Evolutionary conservation across 805 yeast genomes (phyloP), one percentile per base, ranked within the genome.

Genomic region (Wickerhamomyces mucosus): DNA sequence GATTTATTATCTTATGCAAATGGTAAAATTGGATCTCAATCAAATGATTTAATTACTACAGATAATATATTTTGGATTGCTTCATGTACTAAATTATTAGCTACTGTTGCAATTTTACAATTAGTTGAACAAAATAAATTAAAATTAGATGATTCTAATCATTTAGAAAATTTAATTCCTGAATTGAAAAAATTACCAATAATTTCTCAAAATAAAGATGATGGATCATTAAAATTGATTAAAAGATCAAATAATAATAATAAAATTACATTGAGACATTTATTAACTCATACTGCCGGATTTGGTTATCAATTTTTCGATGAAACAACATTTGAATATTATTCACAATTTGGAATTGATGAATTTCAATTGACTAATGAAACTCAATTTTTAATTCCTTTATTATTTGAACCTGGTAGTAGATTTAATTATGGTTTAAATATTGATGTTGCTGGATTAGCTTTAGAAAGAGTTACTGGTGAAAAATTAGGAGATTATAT

Each of bases 221-320:
- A 50, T 15, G 50, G 53, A 10, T 40, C 48, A 2, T 33, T 45
- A 9, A 31, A 17, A 5, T 39, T 54, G 16, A 47, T 28, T 2
- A 39, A 46, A 14, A 48, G 48, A 23, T n/a, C n/a, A n/a, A n/a
- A n/a, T n/a, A n/a, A n/a, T n/a, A 56, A 45, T 32, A 46, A 40
- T 15, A 41, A 47, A 22, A 52, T 59, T 33, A 61, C 67, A 7
- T 34, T 58, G 20, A 45, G 58, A 38, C 53, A 48, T 40, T 46
- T 61, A 27, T 31, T 61, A 25, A 41, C 58, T 2, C 66, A 61
- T 35, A 60, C 65, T 6, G 49, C 64, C 8, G 66, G 66, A 3
- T 48, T 61, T n/a, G 51, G 53, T 14, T 61, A 61, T 37, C 32
- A 48, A 5, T 55, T 58, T 40, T 54, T 54, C 43, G 38, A 39